phyloP scores from a whole-genome alignment of 2,329 filamentous ascomycete genomes.

The Phoma sp. region DNA sequence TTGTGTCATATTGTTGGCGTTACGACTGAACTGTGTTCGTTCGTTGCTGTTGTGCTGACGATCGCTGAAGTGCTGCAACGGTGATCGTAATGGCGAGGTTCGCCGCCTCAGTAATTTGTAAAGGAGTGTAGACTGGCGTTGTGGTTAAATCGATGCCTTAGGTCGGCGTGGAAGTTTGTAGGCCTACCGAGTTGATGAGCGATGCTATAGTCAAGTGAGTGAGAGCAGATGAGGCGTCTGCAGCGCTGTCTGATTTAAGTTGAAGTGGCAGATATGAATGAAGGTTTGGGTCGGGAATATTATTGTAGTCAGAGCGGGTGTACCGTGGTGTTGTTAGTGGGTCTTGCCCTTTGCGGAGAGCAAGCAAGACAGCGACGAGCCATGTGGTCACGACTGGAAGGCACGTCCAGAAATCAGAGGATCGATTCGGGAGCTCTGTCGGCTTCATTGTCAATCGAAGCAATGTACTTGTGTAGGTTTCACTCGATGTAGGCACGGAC shows the following conservation, averaged over 20 bases:
- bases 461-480: neutral
- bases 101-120: neutral
- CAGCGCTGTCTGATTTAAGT: neutral
- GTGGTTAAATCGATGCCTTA: slow-evolving; percentile 2
- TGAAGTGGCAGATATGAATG: neutral
- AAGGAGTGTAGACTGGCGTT: neutral
- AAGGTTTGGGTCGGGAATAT: neutral
- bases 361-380: slow-evolving; percentile 15
- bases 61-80: neutral
- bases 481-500: neutral
- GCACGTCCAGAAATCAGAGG: neutral
- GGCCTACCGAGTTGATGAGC: slow-evolving; percentile 1
- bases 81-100: slow-evolving; percentile 7
- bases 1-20: slow-evolving; percentile 5
- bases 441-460: neutral
- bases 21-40: neutral
- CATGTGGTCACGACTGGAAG: slow-evolving; percentile 10
- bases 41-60: neutral
- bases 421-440: slow-evolving; percentile 1
- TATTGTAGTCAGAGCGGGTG: neutral
- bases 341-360: slow-evolving; percentile 6
- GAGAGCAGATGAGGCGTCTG: slow-evolving; percentile 2
- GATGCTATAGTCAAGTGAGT: slow-evolving; percentile 6
- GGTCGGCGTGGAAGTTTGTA: neutral
- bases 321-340: neutral